These are phyloP conservation scores for Polyporus arcularius DNA, from an alignment of 768 basidiomycete genomes.

Conservation along the genomic window DNA sequence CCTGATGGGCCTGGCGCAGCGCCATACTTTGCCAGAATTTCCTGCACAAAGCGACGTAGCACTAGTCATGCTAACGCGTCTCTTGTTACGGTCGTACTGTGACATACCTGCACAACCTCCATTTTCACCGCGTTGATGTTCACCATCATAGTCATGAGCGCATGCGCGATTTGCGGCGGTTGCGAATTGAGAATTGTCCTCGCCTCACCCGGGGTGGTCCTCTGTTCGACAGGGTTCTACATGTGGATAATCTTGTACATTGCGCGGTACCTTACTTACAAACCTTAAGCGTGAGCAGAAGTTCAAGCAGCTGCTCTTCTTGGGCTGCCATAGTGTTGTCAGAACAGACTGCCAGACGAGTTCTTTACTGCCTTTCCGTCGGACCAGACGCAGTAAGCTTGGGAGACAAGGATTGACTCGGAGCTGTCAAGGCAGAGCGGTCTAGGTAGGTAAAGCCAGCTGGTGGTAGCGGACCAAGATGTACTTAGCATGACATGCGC, in stretches of 20 bases:
- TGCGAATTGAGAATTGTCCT: constrained; percentile 68
- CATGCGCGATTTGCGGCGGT: constrained; percentile 78
- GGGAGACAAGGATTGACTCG: too few species aligned
- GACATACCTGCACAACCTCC: constrained; percentile 70
- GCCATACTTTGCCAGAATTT: constrained; percentile 62
- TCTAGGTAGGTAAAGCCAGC: background rate
- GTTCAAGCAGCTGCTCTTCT: constrained; percentile 70
- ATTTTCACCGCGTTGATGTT: constrained; percentile 73
- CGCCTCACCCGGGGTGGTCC: constrained; percentile 73
- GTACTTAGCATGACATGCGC: too few species aligned
- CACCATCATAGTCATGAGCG: constrained; percentile 76
- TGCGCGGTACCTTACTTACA: background rate
- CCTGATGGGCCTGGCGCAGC: constrained; percentile 30
- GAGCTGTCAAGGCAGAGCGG: background rate
- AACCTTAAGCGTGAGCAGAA: constrained; percentile 75
- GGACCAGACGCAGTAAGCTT: background rate
- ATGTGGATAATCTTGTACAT: background rate
- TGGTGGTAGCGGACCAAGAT: background rate
- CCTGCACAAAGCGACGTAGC: constrained; percentile 37
- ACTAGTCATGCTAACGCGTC: background rate
- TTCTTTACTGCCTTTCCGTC: background rate
- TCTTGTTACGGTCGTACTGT: background rate
- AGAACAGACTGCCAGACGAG: background rate
- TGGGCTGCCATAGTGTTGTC: constrained; percentile 49
- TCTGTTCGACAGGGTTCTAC: constrained; percentile 39